Conservation (phyloP, 1,139 yeast genomes). For the Pichia cactophila region DNA sequence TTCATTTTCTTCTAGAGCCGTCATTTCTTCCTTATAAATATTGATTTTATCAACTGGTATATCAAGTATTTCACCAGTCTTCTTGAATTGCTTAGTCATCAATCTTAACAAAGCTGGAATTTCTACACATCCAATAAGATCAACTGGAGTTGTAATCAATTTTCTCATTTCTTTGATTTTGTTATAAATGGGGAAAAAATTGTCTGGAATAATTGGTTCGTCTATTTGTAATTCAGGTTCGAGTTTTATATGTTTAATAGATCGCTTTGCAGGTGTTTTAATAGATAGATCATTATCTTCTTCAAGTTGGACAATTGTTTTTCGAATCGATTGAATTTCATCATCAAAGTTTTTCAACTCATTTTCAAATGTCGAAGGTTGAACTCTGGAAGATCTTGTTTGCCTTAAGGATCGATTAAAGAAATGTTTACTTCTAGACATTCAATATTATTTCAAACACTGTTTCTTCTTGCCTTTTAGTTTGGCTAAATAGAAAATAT, state of each 20-base stretch:
- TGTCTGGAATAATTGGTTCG: constrained; percentile 30
- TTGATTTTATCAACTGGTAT: constrained; percentile 8
- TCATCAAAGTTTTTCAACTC: constrained; percentile 8
- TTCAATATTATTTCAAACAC: background rate
- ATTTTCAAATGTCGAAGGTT: constrained; percentile 1
- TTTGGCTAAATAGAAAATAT: too few relatives aligned
- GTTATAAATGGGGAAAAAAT: constrained; percentile 51
- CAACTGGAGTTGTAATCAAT: constrained; percentile 70
- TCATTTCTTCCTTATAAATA: background rate
- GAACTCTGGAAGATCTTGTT: background rate
- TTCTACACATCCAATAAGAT: constrained; percentile 78
- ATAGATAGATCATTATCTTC: background rate
- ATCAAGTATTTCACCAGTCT: constrained; percentile 1
- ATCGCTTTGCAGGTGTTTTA: background rate
- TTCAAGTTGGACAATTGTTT: background rate
- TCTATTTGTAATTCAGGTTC: constrained; percentile 4
- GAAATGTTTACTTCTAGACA: constrained; percentile 10
- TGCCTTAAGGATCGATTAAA: background rate
- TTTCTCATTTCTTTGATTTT: constrained; percentile 60
- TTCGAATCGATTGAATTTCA: background rate
- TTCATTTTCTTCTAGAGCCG: background rate
- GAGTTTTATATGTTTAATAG: constrained; percentile 8
- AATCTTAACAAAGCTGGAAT: constrained; percentile 45
- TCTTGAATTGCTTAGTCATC: constrained; percentile 10
- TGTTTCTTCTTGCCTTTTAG: too few relatives aligned